Evolutionary conservation across 2,329 filamentous ascomycete species (phyloP), one percentile per base, ranked within the genome.

Genomic region (Fragosphaeria purpurea): DNA sequence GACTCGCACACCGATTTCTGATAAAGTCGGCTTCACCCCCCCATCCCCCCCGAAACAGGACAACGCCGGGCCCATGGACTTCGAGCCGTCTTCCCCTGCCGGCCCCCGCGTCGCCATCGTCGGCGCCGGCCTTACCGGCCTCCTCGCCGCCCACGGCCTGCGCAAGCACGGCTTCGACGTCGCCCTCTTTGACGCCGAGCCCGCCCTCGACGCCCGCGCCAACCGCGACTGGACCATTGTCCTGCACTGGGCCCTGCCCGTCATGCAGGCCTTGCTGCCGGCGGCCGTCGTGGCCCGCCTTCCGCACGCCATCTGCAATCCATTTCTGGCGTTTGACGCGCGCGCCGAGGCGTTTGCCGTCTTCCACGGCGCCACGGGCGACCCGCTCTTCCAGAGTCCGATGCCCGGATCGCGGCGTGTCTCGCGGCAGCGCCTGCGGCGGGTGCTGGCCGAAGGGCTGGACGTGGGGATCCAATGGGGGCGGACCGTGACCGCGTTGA

Each of bases 151-250:
- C 5, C 66, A 69, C n/a, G 66, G 61, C 4, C 53, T 68, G 37
- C 59, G 58, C n/a, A 62, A 67, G 61, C 59, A 62, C 42, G 65
- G 65, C 32, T 64, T 68, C 52, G 46, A 58, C 5, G 64, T 63
- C 6, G 48, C 56, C 35, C 52, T 69, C 3, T 66, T 62, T 46
- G 67, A 69, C 30, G 45, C 51, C 12, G 66, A 68, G 37, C 46
- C 50, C 2, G 54, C 58, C 47, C 43, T 66, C 50, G 55, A 61
- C 7, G 57, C 58, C 30, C 62, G 65, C 7, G 45, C 51, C 3
- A 22, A 22, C 22, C 64, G 66, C 48, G 66, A 69, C 58, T 69
- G 66, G 67, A 65, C 63, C n/a, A 67, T 70, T 35, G 58, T 66
- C 9, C 54, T 70, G 30, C 67, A 68, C 53, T 71, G 68, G 68